Evolutionary conservation across 768 basidiomycete genomes (phyloP).

Genomic region (Coprinellus aureogranulatus): DNA sequence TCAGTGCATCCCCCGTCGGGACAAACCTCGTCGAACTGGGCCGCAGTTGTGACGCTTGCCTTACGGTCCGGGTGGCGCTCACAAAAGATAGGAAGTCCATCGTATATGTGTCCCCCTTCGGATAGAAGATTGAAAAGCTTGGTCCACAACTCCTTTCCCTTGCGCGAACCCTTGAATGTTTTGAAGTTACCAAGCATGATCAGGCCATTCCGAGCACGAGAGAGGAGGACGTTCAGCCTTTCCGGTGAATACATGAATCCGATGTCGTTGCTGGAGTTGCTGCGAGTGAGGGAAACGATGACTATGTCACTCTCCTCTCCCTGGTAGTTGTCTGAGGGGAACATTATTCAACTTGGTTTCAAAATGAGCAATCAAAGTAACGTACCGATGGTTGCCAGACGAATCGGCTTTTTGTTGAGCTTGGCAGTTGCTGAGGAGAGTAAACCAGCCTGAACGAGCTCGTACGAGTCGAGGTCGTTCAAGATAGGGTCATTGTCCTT

Average conservation of each 20-base stretch:
- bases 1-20: slow-evolving; percentile 65
- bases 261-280: slow-evolving; percentile 54
- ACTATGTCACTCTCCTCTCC: slow-evolving; percentile 75
- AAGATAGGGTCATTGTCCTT: slow-evolving; percentile 56
- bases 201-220: slow-evolving; percentile 62
- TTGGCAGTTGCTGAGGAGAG: slow-evolving; percentile 38
- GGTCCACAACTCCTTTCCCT: slow-evolving; percentile 52
- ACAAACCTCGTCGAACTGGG: slow-evolving; percentile 48
- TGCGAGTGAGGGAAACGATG: slow-evolving; percentile 57
- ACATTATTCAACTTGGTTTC: neutral
- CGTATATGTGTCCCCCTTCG: slow-evolving; percentile 44
- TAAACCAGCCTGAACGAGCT: slow-evolving; percentile 58
- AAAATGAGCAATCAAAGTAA: neutral
- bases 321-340: slow-evolving; percentile 66
- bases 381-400: slow-evolving; percentile 65
- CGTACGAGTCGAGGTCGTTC: slow-evolving; percentile 59
- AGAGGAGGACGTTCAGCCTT: slow-evolving; percentile 68
- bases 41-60: slow-evolving; percentile 35
- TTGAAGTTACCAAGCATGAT: slow-evolving; percentile 64
- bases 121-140: slow-evolving; percentile 46
- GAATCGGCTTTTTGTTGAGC: slow-evolving; percentile 42
- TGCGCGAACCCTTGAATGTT: slow-evolving; percentile 54
- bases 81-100: slow-evolving; percentile 60
- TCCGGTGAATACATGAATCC: slow-evolving; percentile 73
- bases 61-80: slow-evolving; percentile 48